Base-by-base conservation (phyloP, 306 rosid species). In the Cucurbita argyrosperma region DNA sequence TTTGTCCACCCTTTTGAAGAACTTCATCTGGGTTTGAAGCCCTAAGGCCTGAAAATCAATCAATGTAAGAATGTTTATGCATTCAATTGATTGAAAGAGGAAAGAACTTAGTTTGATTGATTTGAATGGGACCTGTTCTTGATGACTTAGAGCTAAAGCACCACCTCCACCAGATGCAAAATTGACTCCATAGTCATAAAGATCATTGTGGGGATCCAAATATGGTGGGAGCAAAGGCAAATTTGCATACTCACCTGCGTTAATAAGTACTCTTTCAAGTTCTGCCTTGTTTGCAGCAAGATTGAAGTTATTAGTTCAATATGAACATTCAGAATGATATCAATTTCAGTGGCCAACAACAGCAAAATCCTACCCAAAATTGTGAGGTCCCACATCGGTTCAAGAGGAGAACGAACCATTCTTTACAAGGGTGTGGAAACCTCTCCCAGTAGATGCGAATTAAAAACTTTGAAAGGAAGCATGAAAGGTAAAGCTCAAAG, bases 111-210 rank as follows among this genome's bases (percentile, higher is more conserved):
- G 35, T 19, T 49, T 59, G 23, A 6, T 51, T 39, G 38, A 42
- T 54, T 57, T 10, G 16, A 10, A 13, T 76, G 82, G 10, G 6
- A 89, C 90, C 55, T 30, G 12, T 75, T 84, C 89, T 62, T 54
- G 53, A 71, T 68, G 12, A 35, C 86, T 87, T 58, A 83, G 79
- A 66, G 46, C 74, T 10, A 89, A 77, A 77, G 87, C 89, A 23
- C 96, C 96, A 50, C 84, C 89, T 35, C 89, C 92, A 8, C 56
- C 84, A 37, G 92, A 87, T 40, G 96, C 90, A 83, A 90, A 85
- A 81, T 90, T 90, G 61, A 69, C 76, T 4, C 96, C 96, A 57
- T 75, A 30, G 0, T 64, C 52, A 35, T 80, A 87, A 3, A 8
- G 43, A 39, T 75, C 50, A 52, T 60, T 8, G 65, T 85, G 83